Percentiles rank a stretch among this genome's conserved stretches.
Evolutionary conservation across 2,329 filamentous ascomycete genomes (phyloP).

Genomic region (Verticillium isaacii): DNA sequence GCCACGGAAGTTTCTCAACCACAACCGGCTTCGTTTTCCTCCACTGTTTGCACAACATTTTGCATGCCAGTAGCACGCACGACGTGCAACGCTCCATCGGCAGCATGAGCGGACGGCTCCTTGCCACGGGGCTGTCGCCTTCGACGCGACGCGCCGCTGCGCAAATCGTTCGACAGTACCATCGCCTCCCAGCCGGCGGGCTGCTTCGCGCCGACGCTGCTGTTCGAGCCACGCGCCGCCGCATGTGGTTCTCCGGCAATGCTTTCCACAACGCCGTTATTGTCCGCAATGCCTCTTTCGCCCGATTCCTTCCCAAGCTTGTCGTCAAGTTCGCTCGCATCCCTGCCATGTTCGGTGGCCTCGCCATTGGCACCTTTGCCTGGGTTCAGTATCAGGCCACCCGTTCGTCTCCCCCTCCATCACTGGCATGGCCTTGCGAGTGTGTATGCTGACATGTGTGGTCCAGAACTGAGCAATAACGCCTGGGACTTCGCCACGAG

Average conservation of each 20-base stretch:
- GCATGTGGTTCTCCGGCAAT: slow-evolving; percentile 76
- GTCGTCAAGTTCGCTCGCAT: slow-evolving; percentile 84
- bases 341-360: slow-evolving; percentile 86
- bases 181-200: slow-evolving; percentile 63
- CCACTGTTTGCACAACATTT: neutral
- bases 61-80: neutral
- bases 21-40: neutral
- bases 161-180: slow-evolving; percentile 56
- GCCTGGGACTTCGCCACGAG: slow-evolving; percentile 70
- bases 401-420: slow-evolving; percentile 50
- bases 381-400: slow-evolving; percentile 96
- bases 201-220: slow-evolving; percentile 62
- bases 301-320: slow-evolving; percentile 71
- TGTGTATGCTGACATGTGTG: neutral
- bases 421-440: neutral
- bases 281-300: slow-evolving; percentile 60
- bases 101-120: slow-evolving; percentile 68
- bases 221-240: slow-evolving; percentile 54
- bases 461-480: slow-evolving; percentile 68
- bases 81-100: slow-evolving; percentile 8
- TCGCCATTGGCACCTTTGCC: slow-evolving; percentile 79
- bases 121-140: slow-evolving; percentile 68
- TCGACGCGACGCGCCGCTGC: slow-evolving; percentile 56
- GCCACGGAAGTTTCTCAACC: neutral
- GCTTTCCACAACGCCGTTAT: slow-evolving; percentile 76